phyloP scores from a whole-genome alignment of 2,329 filamentous ascomycete species.

The Stachybotrys echinatus region DNA sequence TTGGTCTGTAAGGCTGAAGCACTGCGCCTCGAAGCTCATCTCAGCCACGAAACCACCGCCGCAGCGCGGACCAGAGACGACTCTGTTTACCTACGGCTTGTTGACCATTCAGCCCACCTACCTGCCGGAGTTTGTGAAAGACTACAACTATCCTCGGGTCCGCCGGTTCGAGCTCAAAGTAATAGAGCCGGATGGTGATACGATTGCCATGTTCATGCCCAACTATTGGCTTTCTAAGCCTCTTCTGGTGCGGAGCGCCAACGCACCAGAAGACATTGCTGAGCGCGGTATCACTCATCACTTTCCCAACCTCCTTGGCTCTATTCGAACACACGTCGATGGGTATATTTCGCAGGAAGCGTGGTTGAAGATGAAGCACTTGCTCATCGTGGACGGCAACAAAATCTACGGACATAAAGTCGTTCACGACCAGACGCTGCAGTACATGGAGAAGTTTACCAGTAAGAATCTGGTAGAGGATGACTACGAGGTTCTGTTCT shows the following conservation, averaged over 20 bases:
- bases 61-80: background rate
- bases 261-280: background rate
- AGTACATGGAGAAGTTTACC: no score
- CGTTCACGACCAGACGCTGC: no score
- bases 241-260: background rate
- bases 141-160: constrained; percentile 5
- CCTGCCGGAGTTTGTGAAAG: background rate
- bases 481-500: no score
- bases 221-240: constrained; percentile 4
- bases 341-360: background rate
- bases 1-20: no score
- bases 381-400: background rate
- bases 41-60: background rate
- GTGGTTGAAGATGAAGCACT: background rate
- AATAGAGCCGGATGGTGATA: background rate
- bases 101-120: background rate
- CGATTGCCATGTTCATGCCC: constrained; percentile 10
- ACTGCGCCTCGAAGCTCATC: no score
- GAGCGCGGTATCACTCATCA: background rate
- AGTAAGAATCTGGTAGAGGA: no score
- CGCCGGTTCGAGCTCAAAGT: constrained; percentile 9
- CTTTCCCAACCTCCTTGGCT: background rate
- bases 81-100: background rate
- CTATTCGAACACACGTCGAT: background rate
- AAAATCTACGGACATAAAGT: background rate